Conservation (phyloP, 2,329 filamentous ascomycete species). For the Fragosphaeria purpurea region DNA sequence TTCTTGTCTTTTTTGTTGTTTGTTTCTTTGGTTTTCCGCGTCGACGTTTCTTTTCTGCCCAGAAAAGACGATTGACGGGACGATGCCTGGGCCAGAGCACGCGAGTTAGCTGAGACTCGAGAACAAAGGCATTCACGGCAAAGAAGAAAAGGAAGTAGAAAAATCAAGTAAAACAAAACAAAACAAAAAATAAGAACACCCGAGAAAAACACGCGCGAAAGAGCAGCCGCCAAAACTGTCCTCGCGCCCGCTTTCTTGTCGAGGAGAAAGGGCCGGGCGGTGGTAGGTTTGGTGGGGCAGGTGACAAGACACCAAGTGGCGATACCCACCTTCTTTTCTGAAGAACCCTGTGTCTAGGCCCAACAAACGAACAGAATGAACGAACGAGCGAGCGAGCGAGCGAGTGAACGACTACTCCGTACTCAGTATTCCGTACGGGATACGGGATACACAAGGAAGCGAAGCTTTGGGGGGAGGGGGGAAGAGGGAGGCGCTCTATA, state of each 20-base stretch:
- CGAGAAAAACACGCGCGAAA: not conserved
- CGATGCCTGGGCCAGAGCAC: conserved; percentile 8
- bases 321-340: conserved; percentile 12
- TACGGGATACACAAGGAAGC: too few relatives aligned
- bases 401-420: too few relatives aligned
- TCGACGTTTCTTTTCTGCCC: not conserved
- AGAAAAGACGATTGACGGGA: conserved; percentile 11
- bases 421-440: too few relatives aligned
- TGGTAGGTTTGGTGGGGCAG: conserved; percentile 13
- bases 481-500: too few relatives aligned
- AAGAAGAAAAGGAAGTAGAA: not conserved
- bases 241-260: not conserved
- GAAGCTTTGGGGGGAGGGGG: too few relatives aligned
- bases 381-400: too few relatives aligned
- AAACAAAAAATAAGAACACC: too few relatives aligned
- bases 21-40: too few relatives aligned
- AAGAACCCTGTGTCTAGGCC: conserved; percentile 14
- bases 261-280: conserved; percentile 6
- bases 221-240: conserved; percentile 7
- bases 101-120: conserved; percentile 8
- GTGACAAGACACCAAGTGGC: conserved; percentile 14
- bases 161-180: not conserved
- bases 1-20: not conserved
- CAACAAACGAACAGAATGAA: not conserved
- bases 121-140: conserved; percentile 5